These are phyloP conservation scores for Lolium multiflorum DNA, from an alignment of 176 grass and related monocot genomes.

Conservation along the genomic window DNA sequence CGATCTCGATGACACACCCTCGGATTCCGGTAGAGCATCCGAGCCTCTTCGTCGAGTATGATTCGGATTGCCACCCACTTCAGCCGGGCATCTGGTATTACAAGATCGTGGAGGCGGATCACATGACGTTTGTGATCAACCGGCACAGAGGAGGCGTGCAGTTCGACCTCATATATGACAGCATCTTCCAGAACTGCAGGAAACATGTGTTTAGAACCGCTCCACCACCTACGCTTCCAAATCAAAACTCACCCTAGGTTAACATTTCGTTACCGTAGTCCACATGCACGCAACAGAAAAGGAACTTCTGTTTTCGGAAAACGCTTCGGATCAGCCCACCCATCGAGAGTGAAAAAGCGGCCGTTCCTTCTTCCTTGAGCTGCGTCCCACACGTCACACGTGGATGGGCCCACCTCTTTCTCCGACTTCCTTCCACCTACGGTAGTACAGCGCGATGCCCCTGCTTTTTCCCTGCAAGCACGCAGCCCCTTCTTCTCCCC, in stretches of 20 bases:
- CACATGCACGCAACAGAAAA: too few species aligned
- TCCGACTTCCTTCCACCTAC: too few species aligned
- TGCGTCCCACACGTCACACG: too few species aligned
- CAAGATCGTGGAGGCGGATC: conserved; percentile 76
- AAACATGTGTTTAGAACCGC: conserved; percentile 53
- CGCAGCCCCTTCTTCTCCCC: too few species aligned
- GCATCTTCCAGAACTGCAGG: conserved; percentile 75
- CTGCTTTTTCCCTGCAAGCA: too few species aligned
- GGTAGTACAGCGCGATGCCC: too few species aligned
- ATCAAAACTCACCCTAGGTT: conserved; percentile 41
- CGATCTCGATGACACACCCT: conserved; percentile 86
- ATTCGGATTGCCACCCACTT: conserved; percentile 48
- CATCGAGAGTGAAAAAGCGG: too few species aligned
- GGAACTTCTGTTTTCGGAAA: too few species aligned
- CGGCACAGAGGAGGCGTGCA: conserved; percentile 64
- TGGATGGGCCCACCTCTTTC: too few species aligned
- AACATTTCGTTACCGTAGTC: not conserved
- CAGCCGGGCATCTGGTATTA: conserved; percentile 78
- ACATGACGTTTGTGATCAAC: conserved; percentile 82
- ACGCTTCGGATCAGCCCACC: too few species aligned
- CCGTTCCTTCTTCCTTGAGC: too few species aligned
- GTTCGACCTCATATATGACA: conserved; percentile 82
- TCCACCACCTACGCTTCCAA: conserved; percentile 38
- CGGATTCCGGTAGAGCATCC: conserved; percentile 73
- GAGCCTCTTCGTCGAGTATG: conserved; percentile 46